Conservation (phyloP, 202 grass and related monocot species). For the Schoenoplectus tabernaemontani region DNA sequence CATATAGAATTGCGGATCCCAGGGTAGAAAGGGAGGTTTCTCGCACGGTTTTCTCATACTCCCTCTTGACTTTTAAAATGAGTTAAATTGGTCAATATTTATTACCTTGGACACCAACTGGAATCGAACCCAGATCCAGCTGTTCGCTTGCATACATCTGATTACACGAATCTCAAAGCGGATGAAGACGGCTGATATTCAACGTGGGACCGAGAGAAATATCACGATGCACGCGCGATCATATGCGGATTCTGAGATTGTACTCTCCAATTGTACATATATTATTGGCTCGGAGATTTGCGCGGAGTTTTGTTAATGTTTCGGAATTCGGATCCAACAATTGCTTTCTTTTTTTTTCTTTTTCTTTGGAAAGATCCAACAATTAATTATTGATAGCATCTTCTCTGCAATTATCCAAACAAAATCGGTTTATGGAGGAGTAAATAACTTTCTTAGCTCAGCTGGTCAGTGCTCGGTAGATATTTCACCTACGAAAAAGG, state of each 20-base stretch:
- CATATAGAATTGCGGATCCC: neutral
- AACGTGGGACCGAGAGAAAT: too few relatives aligned
- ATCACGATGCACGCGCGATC: neutral
- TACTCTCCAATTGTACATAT: neutral
- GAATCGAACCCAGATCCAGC: neutral
- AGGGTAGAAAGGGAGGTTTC: neutral
- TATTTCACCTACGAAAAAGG: too few relatives aligned
- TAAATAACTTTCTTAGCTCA: too few relatives aligned
- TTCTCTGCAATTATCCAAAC: neutral
- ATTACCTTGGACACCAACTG: too few relatives aligned
- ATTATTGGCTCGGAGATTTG: neutral
- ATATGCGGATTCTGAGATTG: neutral
- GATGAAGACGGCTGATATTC: neutral
- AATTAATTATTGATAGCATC: neutral
- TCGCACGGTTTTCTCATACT: neutral
- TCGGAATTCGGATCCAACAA: neutral
- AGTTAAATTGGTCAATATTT: neutral
- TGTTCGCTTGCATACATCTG: neutral
- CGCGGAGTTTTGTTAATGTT: neutral
- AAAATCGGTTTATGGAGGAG: too few relatives aligned
- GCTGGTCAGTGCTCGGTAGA: too few relatives aligned
- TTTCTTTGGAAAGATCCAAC: neutral
- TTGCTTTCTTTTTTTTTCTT: too few relatives aligned
- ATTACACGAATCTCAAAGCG: neutral
- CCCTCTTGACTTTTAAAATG: slow-evolving; percentile 2